These are phyloP conservation scores for Pogostemon cablin DNA, from an alignment of 257 asterid species.

Conservation along the genomic window DNA sequence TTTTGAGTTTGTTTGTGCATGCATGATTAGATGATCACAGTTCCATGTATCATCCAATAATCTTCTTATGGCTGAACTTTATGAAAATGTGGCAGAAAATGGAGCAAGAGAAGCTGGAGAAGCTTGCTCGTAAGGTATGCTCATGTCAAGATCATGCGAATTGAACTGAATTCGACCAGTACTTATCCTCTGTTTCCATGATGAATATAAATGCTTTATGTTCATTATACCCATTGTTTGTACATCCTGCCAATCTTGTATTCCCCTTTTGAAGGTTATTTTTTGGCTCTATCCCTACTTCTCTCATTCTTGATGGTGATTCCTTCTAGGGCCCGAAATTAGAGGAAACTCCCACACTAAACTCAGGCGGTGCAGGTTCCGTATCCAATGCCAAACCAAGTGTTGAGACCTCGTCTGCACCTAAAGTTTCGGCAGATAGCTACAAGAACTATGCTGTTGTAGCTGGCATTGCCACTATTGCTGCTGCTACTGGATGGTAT, in stretches of 20 bases:
- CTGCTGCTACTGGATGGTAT: conserved; percentile 85
- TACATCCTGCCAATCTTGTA: background rate
- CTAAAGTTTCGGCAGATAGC: conserved; percentile 65
- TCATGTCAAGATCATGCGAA: conserved; percentile 10
- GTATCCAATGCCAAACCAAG: conserved; percentile 60
- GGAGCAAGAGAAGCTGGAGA: conserved; percentile 87
- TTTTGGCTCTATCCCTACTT: conserved; percentile 19
- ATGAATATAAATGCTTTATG: conserved; percentile 1
- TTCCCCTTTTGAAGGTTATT: background rate
- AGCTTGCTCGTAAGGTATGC: conserved; percentile 87
- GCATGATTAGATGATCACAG: background rate
- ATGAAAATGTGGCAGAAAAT: conserved; percentile 55
- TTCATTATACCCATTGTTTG: background rate
- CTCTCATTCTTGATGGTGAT: conserved; percentile 23
- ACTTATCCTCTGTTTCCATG: conserved; percentile 1
- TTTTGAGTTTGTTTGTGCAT: background rate
- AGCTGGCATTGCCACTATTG: conserved; percentile 62
- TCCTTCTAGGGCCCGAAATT: conserved; percentile 70
- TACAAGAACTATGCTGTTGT: conserved; percentile 74
- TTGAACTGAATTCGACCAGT: background rate
- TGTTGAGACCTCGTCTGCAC: conserved; percentile 49
- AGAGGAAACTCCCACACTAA: conserved; percentile 58
- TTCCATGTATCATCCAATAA: conserved; percentile 6
- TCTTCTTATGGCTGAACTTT: conserved; percentile 31
- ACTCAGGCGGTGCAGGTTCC: conserved; percentile 57